Percentiles rank a stretch among this genome's conserved stretches.
Conservation (phyloP, 1,139 yeast genomes). For the Oligophagozyma castellii region DNA sequence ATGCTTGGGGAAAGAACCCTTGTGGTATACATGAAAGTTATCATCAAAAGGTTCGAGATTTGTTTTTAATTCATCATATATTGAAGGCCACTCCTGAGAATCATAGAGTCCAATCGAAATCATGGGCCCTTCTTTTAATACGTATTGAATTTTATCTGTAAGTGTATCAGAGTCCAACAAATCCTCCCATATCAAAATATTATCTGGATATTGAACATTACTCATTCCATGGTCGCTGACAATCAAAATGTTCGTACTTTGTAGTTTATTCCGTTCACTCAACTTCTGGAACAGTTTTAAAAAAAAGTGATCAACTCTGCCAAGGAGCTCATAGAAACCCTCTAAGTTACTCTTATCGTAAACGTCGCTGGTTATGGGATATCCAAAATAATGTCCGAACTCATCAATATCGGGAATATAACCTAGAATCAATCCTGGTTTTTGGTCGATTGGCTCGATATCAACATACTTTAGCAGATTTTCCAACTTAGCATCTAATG, state of each 20-base stretch:
- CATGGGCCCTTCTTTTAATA: slow-evolving; percentile 3
- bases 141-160: slow-evolving; percentile 1
- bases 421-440: slow-evolving; percentile 68
- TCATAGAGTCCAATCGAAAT: slow-evolving; percentile 1
- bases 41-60: slow-evolving; percentile 24
- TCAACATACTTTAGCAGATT: slow-evolving; percentile 60
- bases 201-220: slow-evolving; percentile 2
- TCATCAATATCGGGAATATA: slow-evolving; percentile 76
- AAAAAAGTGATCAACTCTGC: slow-evolving; percentile 53
- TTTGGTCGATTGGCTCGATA: slow-evolving; percentile 27
- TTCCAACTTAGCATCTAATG: slow-evolving; percentile 40
- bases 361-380: slow-evolving; percentile 29
- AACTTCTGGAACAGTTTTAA: slow-evolving; percentile 37
- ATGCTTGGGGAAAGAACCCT: slow-evolving; percentile 22
- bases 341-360: slow-evolving; percentile 38
- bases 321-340: slow-evolving; percentile 23
- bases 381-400: slow-evolving; percentile 58
- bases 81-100: slow-evolving; percentile 4
- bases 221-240: slow-evolving; percentile 88
- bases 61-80: slow-evolving; percentile 7
- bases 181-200: slow-evolving; percentile 3
- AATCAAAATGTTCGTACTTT: slow-evolving; percentile 58
- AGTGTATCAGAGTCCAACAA: slow-evolving; percentile 2
- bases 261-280: slow-evolving; percentile 38
- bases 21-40: slow-evolving; percentile 39